Percentiles rank a stretch among this genome's conserved stretches.
phyloP scores from a whole-genome alignment of 768 basidiomycete genomes.

The Tulasnella sp. region DNA sequence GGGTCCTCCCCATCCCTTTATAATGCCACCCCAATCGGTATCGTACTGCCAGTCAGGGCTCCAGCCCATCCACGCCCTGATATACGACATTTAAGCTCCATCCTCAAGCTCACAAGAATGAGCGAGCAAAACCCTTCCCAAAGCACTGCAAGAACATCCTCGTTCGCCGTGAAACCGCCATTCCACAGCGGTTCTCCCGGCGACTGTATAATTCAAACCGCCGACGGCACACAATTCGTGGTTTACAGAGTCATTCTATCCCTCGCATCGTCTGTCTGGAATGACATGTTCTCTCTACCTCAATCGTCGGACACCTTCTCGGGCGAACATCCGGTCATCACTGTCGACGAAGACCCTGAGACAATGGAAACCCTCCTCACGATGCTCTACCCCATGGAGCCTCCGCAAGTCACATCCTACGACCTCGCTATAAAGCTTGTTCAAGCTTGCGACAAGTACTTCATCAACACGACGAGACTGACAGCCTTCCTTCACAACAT shows the following conservation, averaged over 20 bases:
- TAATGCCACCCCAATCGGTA: too few relatives aligned
- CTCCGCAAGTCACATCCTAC: not conserved
- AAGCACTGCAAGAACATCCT: not conserved
- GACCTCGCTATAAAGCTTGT: constrained; percentile 3
- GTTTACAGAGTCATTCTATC: not conserved
- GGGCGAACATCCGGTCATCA: not conserved
- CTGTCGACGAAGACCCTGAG: not conserved
- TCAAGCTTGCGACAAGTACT: constrained; percentile 6
- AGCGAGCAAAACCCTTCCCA: not conserved
- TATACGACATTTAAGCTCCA: too few relatives aligned
- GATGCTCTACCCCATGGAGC: not conserved
- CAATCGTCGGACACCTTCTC: not conserved
- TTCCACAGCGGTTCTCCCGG: constrained; percentile 5
- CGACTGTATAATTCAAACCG: not conserved
- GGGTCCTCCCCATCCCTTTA: too few relatives aligned
- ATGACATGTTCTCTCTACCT: constrained; percentile 1
- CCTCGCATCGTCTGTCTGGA: not conserved
- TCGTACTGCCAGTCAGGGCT: too few relatives aligned
- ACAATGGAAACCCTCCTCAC: not conserved
- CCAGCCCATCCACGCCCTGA: too few relatives aligned
- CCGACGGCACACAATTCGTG: not conserved
- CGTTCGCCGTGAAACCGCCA: not conserved
- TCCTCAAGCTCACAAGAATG: too few relatives aligned
- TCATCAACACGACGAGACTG: not conserved
- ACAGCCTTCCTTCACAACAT: not conserved